phyloP scores from a whole-genome alignment of 805 yeast genomes.

The Blastobotrys peoriensis region DNA sequence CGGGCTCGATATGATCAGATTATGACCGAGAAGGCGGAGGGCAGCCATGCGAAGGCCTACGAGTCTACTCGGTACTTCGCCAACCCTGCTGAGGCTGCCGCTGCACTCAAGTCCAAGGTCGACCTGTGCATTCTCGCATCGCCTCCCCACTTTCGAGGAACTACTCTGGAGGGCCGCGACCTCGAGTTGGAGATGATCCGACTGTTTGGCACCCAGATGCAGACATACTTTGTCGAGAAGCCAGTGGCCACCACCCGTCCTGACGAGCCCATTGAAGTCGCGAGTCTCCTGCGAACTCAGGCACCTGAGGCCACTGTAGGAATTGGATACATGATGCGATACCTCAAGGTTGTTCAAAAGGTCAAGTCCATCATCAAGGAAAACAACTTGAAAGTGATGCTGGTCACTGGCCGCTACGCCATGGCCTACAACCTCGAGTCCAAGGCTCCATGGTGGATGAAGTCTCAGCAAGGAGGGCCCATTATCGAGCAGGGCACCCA shows the following conservation, averaged over 20 bases:
- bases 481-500: slow-evolving; percentile 22
- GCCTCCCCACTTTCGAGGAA: slow-evolving; percentile 19
- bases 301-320: slow-evolving; percentile 9
- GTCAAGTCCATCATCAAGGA: slow-evolving; percentile 14
- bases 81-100: slow-evolving; percentile 7
- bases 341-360: slow-evolving; percentile 19
- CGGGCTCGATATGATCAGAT: slow-evolving; percentile 9
- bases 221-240: slow-evolving; percentile 17
- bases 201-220: slow-evolving; percentile 8
- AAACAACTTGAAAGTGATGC: slow-evolving; percentile 15
- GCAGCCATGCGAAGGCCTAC: slow-evolving; percentile 7
- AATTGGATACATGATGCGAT: slow-evolving; percentile 21
- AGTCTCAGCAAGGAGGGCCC: slow-evolving; percentile 20
- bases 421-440: slow-evolving; percentile 13
- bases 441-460: slow-evolving; percentile 19
- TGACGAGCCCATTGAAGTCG: slow-evolving; percentile 16
- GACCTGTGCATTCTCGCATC: slow-evolving; percentile 15
- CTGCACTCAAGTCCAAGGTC: slow-evolving; percentile 2
- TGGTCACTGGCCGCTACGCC: slow-evolving; percentile 16
- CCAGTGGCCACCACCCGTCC: slow-evolving; percentile 19
- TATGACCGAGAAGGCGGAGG: slow-evolving; percentile 9
- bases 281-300: slow-evolving; percentile 6
- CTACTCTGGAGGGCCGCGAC: slow-evolving; percentile 13
- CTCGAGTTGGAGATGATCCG: slow-evolving; percentile 14
- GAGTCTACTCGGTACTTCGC: slow-evolving; percentile 8